Percentiles rank a stretch among this genome's conserved stretches.
Evolutionary conservation across 768 basidiomycete genomes (phyloP).

Genomic region (Lactifluus pinguis): DNA sequence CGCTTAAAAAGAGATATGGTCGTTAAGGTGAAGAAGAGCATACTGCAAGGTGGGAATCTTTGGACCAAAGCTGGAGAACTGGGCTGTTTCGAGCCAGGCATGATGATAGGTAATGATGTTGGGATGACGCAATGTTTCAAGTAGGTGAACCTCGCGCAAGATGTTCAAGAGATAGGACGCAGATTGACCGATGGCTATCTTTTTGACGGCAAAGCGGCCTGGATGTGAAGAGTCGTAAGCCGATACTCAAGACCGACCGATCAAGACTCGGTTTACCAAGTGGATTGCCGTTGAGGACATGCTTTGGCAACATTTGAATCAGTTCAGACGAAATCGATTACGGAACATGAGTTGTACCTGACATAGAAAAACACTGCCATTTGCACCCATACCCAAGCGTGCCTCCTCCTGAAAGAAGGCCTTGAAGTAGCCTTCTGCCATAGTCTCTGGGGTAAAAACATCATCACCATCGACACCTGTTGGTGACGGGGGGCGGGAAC

Average conservation of each 20-base stretch:
- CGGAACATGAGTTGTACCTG: constrained; percentile 42
- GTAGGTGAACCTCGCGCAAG: constrained; percentile 74
- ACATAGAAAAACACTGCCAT: constrained; percentile 83
- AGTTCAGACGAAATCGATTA: background rate
- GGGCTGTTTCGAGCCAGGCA: constrained; percentile 81
- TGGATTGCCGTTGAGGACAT: constrained; percentile 79
- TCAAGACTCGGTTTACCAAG: constrained; percentile 44
- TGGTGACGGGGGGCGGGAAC: constrained; percentile 21
- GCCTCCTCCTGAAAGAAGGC: constrained; percentile 89
- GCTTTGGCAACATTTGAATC: constrained; percentile 32
- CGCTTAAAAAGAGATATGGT: background rate
- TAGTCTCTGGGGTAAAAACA: constrained; percentile 56
- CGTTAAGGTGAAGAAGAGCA: constrained; percentile 23
- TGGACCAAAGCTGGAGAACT: constrained; percentile 85
- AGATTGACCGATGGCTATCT: constrained; percentile 89
- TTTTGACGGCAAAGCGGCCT: constrained; percentile 92
- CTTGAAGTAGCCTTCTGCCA: constrained; percentile 90
- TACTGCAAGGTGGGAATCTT: constrained; percentile 83
- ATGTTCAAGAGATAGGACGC: constrained; percentile 79
- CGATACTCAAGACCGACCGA: background rate
- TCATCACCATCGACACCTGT: background rate
- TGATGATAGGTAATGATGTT: constrained; percentile 97
- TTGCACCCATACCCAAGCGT: constrained; percentile 89
- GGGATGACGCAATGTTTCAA: constrained; percentile 81
- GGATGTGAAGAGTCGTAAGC: constrained; percentile 4